Base-by-base conservation (phyloP, 2,329 filamentous ascomycete genomes). In the Xylaria sp. region DNA sequence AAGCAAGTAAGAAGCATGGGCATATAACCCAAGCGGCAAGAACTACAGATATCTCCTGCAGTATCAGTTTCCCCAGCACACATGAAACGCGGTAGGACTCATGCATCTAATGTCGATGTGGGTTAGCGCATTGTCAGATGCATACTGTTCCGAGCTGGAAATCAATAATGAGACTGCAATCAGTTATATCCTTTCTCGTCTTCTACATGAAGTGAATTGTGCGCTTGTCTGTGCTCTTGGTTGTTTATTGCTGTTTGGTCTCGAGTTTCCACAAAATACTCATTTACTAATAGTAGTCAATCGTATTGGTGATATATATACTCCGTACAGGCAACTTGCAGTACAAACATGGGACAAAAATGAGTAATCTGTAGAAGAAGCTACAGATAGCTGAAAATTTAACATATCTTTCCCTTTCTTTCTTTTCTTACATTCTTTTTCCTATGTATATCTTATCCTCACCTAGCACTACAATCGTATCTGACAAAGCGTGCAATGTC, bases 1-100 rank as follows among this genome's bases (percentile, higher is more conserved):
- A 54, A 36, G 52, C 52, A 55, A 55, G 52, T 20, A 33, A n/a
- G 31, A 56, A 56, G 18, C 55, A 25, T 41, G n/a, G 23, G 28
- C 39, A 25, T 28, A 13, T 43, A 25, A 57, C 39, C 55, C 36
- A 9, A 36, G 8, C 33, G 10, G 33, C 10, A 36, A 23, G 31
- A 28, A 28, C 28, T 28, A 28, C 28, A 28, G 28, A 28, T 28
- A 28, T 28, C 28, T 28, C 28, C 28, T 28, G 28, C 28, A 28
- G 28, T 4, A 28, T 28, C 28, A 28, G 28, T 28, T 43, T 28
- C 20, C 43, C 55, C 36, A 39, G 55, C 55, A 58, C 39, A 58
- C 12, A 31, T 58, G 56, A 58, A 58, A 58, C 56, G 41, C 15
- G 23, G 41, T 46, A n/a, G 36, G 39, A 41, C 20, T 20, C 23